Base-by-base conservation (phyloP, 805 yeast genomes). In the Zygosaccharomyces rouxii region DNA sequence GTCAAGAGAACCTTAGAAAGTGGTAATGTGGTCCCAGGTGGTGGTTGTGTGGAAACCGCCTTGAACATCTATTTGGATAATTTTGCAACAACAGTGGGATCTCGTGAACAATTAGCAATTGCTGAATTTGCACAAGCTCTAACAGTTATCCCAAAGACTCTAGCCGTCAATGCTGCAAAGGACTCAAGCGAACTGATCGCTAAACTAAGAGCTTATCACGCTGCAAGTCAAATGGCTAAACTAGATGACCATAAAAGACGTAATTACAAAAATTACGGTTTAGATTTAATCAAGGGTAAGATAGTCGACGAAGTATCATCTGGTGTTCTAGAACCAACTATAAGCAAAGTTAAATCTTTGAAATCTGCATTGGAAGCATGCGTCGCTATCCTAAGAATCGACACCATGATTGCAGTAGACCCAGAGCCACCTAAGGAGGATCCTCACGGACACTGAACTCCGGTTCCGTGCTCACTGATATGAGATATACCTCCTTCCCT, bases 11-110 rank as follows among this genome's bases (percentile, higher is more conserved):
- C 98, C 10, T 77, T 95, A 57, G 99, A 94, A 70, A 82, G 92
- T 62, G 98, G 97, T 18, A 72, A 79, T 56, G 90, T 95, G 49
- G 99, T 94, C 5, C 98, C 99, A 38, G 99, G 99, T 53, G 99
- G 99, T 56, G 99, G 99, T 52, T 95, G 96, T n/a, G 99, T 94
- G 30, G 99, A 94, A 72, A 78, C 96, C 44, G 98, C 98, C 2
- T 77, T 94, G 64, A 90, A 89, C 72, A 89, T 94, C 46, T 94
- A 88, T 68, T 75, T 94, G 66, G 99, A 94, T 70, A 92, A 88
- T 67, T 94, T 94, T 70, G 99, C 99, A 43, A 94, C 98, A 7
- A 89, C 98, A 0, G 92, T 94, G 44, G 97, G 98, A 3, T 88
- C 97, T 16, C 81, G 99, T 63, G 99, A 94, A 70, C 99, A 94